phyloP scores from a whole-genome alignment of 225 moss, liverwort and hornwort species.

The Sphagnum tenellum region DNA sequence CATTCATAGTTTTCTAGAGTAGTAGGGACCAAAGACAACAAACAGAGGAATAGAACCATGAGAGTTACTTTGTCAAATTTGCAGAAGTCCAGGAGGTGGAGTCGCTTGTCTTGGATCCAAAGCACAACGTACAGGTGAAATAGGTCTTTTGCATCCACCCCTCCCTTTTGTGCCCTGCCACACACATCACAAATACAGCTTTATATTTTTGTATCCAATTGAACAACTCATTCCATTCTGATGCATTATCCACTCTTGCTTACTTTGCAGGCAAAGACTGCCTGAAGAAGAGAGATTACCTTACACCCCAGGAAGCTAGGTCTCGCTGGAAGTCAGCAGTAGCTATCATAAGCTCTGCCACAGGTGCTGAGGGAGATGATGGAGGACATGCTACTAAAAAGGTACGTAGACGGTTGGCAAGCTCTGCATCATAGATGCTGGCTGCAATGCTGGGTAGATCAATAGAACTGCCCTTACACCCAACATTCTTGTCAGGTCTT shows the following conservation, averaged over 20 bases:
- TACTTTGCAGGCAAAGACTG: neutral
- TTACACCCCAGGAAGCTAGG: conserved; percentile 68
- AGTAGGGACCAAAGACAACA: neutral
- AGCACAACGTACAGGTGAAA: conserved; percentile 92
- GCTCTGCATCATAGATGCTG: conserved; percentile 75
- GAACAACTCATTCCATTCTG: too few relatives aligned
- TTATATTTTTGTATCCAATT: too few relatives aligned
- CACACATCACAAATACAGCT: conserved; percentile 2
- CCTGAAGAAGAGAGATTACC: conserved; percentile 20
- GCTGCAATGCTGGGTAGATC: conserved; percentile 83
- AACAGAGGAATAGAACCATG: neutral
- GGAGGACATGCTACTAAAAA: conserved; percentile 94
- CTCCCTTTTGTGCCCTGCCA: conserved; percentile 62
- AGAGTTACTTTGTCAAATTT: conserved; percentile 74
- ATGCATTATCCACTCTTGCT: too few relatives aligned
- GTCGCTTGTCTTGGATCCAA: conserved; percentile 96
- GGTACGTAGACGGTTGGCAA: conserved; percentile 70
- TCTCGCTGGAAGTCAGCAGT: conserved; percentile 93
- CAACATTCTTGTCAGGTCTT: too few relatives aligned
- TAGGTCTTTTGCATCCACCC: conserved; percentile 76
- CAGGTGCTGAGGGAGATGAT: conserved; percentile 63
- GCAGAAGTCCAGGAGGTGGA: conserved; percentile 88
- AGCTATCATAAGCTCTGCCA: conserved; percentile 87
- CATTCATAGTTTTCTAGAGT: too few relatives aligned
- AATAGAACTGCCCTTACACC: conserved; percentile 51